Conservation (phyloP, 306 rosid genomes). For the Pterocarpus santalinus region DNA sequence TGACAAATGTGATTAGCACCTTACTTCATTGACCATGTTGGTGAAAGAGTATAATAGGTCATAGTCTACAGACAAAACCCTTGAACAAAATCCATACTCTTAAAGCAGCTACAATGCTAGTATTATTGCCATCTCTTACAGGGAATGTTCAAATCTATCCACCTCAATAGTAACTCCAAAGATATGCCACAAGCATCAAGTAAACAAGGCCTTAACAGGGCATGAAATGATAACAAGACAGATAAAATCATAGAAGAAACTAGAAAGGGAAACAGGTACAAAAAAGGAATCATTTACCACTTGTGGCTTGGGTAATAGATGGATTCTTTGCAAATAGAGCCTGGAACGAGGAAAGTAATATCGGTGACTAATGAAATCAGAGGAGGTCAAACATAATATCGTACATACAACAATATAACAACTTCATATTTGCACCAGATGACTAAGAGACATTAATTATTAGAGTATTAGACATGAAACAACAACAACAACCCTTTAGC, state of each 20-base stretch:
- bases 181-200: conserved; percentile 26
- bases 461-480: neutral
- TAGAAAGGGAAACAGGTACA: conserved; percentile 28
- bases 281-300: conserved; percentile 58
- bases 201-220: neutral
- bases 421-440: neutral
- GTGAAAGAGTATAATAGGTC: neutral
- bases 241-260: conserved; percentile 17
- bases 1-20: neutral
- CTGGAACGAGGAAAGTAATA: conserved; percentile 58
- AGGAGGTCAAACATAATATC: conserved; percentile 1
- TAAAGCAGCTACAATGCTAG: neutral
- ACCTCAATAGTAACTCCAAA: neutral
- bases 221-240: conserved; percentile 21
- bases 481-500: neutral
- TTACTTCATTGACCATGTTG: neutral
- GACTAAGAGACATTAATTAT: neutral
- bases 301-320: conserved; percentile 60
- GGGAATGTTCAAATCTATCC: neutral
- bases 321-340: conserved; percentile 77
- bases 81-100: neutral
- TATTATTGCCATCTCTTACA: neutral
- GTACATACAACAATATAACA: conserved; percentile 8
- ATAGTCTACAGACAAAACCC: neutral
- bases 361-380: conserved; percentile 6